Evolutionary conservation across 2,329 filamentous ascomycete species (phyloP).

Genomic region (Colletotrichum sp.): DNA sequence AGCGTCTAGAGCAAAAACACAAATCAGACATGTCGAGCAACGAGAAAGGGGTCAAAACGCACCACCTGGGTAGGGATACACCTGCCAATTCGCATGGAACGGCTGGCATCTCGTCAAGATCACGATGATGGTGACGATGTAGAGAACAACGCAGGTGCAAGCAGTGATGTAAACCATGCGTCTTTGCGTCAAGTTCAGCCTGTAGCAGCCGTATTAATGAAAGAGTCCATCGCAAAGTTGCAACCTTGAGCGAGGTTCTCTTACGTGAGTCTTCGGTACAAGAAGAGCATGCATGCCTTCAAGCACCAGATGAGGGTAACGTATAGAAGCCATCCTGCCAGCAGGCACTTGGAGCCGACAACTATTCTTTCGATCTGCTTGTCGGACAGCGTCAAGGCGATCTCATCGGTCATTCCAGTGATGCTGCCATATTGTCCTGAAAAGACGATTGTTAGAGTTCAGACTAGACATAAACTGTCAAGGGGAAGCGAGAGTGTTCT

Average conservation of each 20-base stretch:
- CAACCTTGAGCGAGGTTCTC: background rate
- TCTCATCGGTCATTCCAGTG: slow-evolving; percentile 26
- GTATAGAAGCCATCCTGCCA: slow-evolving; percentile 45
- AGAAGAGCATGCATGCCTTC: slow-evolving; percentile 47
- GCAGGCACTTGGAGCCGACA: slow-evolving; percentile 28
- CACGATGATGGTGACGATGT: slow-evolving; percentile 25
- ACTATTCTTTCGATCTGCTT: slow-evolving; percentile 21
- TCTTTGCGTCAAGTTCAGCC: slow-evolving; percentile 25
- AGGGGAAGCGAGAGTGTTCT: background rate
- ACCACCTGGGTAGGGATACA: slow-evolving; percentile 29
- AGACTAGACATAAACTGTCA: background rate
- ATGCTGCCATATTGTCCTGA: slow-evolving; percentile 29
- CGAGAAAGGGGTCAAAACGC: background rate
- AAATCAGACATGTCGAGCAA: background rate
- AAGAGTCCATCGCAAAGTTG: no score
- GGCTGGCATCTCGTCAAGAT: slow-evolving; percentile 26
- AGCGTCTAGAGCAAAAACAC: slow-evolving; percentile 13
- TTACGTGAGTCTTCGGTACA: slow-evolving; percentile 31
- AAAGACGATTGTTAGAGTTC: slow-evolving; percentile 13
- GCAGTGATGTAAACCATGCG: slow-evolving; percentile 24
- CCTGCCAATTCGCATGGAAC: slow-evolving; percentile 28
- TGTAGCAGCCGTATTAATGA: background rate
- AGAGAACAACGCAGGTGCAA: slow-evolving; percentile 15
- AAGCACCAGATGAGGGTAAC: slow-evolving; percentile 46
- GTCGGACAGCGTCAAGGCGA: slow-evolving; percentile 18